A percentile compares a stretch with the other conserved stretches of the same genome.
These are phyloP conservation scores for Tetracladium marchalianum DNA, from an alignment of 495 filamentous ascomycete species.

Conservation along the genomic window DNA sequence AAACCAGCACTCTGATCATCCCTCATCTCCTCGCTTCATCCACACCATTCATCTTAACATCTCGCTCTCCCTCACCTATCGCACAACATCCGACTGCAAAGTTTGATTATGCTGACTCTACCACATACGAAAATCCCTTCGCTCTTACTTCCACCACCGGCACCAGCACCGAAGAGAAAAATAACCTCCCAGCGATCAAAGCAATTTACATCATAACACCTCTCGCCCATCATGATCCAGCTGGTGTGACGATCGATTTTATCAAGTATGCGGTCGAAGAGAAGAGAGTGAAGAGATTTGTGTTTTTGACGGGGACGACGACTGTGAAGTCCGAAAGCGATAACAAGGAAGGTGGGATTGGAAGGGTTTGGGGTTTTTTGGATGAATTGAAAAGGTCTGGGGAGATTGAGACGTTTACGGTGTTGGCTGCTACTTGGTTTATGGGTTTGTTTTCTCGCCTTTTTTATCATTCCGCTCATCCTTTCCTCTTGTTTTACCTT, in stretches of 20 bases:
- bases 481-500: no score
- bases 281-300: slow-evolving; percentile 26
- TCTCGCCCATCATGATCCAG: slow-evolving; percentile 13
- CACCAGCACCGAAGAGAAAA: no score
- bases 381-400: slow-evolving; percentile 24
- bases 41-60: slow-evolving; percentile 30
- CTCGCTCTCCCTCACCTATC: no score
- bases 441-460: slow-evolving; percentile 6
- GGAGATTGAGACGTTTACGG: slow-evolving; percentile 28
- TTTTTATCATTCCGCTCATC: no score
- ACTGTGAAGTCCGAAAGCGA: no score
- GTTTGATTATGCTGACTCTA: slow-evolving; percentile 36
- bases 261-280: slow-evolving; percentile 23
- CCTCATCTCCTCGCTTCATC: slow-evolving; percentile 20
- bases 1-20: slow-evolving; percentile 30
- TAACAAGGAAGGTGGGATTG: no score
- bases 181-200: no score
- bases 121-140: slow-evolving; percentile 30
- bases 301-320: slow-evolving; percentile 30
- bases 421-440: slow-evolving; percentile 10
- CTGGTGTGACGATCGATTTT: slow-evolving; percentile 30
- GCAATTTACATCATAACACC: slow-evolving; percentile 29
- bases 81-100: slow-evolving; percentile 23
- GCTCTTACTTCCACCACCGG: slow-evolving; percentile 1
- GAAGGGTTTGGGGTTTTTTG: no score